phyloP scores from a whole-genome alignment of 23 red algal species.

The Agarophyton chilense region DNA sequence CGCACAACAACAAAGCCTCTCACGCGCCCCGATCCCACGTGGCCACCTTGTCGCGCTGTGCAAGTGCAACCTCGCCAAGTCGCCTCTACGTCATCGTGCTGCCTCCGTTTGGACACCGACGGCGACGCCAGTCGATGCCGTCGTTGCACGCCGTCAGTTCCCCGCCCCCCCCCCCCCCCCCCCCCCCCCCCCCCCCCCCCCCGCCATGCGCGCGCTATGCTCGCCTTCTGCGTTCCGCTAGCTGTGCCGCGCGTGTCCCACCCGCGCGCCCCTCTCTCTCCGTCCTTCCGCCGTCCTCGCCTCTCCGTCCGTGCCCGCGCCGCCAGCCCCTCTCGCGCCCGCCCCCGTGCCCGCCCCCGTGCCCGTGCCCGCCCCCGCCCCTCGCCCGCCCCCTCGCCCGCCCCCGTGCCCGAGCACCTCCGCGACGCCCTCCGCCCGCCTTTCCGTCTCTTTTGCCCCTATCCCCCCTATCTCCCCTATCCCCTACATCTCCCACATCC shows the following conservation, averaged over 20 bases:
- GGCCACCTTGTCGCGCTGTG: too few relatives aligned
- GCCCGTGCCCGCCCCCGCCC: neutral
- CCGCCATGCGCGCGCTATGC: neutral
- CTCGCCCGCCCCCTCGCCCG: neutral
- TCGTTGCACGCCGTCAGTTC: neutral
- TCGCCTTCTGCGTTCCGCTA: neutral
- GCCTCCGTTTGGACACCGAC: too few relatives aligned
- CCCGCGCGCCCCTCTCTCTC: neutral
- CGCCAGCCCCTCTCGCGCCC: neutral
- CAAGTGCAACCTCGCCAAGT: too few relatives aligned
- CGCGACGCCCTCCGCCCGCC: too few relatives aligned
- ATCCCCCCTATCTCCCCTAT: too few relatives aligned
- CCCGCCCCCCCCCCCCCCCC: neutral
- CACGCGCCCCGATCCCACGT: too few relatives aligned
- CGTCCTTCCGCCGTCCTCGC: neutral
- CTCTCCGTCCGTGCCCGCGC: neutral
- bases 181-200: neutral
- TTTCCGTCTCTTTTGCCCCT: too few relatives aligned
- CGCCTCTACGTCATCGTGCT: too few relatives aligned
- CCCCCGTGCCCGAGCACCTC: neutral
- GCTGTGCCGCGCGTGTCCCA: neutral
- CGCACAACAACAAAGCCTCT: too few relatives aligned
- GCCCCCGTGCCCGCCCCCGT: neutral
- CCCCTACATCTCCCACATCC: too few relatives aligned
- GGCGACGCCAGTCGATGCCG: neutral